Evolutionary conservation across 495 filamentous ascomycete species (phyloP).

Genomic region (Trypethelium eluteriae): DNA sequence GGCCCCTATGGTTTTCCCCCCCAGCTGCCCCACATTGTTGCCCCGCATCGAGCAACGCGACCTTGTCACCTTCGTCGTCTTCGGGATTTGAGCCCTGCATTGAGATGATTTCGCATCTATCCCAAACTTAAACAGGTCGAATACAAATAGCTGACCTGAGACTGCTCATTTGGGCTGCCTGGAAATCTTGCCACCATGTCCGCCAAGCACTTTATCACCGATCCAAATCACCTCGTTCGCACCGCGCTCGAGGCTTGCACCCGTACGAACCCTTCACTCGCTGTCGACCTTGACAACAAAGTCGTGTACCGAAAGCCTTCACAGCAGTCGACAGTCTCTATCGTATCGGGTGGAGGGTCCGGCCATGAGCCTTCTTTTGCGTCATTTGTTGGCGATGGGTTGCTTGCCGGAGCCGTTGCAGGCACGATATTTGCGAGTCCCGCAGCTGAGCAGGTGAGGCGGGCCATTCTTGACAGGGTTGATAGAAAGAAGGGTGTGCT

Average conservation of each 20-base stretch:
- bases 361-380: slow-evolving; percentile 92
- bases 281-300: slow-evolving; percentile 74
- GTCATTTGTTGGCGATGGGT: slow-evolving; percentile 58
- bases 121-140: neutral
- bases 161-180: neutral
- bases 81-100: neutral
- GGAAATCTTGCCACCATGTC: neutral
- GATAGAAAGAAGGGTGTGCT: slow-evolving; percentile 65
- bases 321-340: slow-evolving; percentile 53
- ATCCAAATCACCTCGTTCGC: slow-evolving; percentile 71
- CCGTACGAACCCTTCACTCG: slow-evolving; percentile 76
- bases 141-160: neutral
- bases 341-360: slow-evolving; percentile 84
- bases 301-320: slow-evolving; percentile 69
- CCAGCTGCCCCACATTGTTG: neutral
- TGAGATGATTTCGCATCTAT: neutral
- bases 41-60: neutral
- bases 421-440: slow-evolving; percentile 93
- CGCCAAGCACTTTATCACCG: slow-evolving; percentile 88
- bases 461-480: slow-evolving; percentile 64
- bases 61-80: neutral
- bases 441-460: slow-evolving; percentile 75
- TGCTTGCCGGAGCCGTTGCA: slow-evolving; percentile 79
- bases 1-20: no score
- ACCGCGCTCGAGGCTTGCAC: slow-evolving; percentile 69